phyloP scores from a whole-genome alignment of 441 rosid genomes.

The Raphanus hybrid region DNA sequence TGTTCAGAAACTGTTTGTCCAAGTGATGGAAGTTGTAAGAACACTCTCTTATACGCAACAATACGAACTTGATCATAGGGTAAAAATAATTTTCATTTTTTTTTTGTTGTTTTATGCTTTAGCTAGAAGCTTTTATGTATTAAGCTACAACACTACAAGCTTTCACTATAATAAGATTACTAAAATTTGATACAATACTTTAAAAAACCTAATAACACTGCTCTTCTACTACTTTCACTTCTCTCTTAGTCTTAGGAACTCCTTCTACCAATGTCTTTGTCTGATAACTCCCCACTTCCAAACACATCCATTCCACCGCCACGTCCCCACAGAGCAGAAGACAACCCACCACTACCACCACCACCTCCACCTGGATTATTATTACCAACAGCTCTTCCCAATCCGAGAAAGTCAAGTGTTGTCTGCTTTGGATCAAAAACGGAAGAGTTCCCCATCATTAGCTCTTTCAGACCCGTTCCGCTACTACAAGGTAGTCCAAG shows the following conservation, averaged over 20 bases:
- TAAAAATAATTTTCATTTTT: neutral
- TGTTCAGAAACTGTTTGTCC: conserved; percentile 30
- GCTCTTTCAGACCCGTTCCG: conserved; percentile 75
- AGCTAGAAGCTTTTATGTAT: conserved; percentile 30
- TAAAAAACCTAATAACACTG: conserved; percentile 21
- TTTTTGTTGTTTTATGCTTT: neutral
- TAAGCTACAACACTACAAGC: conserved; percentile 27
- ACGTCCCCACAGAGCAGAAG: conserved; percentile 71
- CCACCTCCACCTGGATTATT: conserved; percentile 23
- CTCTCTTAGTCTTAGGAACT: conserved; percentile 54
- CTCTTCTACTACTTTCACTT: conserved; percentile 21
- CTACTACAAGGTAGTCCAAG: conserved; percentile 67
- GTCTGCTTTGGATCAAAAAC: conserved; percentile 83
- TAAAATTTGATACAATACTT: conserved; percentile 24
- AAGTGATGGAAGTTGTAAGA: neutral
- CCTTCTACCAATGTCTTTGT: conserved; percentile 69
- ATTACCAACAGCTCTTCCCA: conserved; percentile 90
- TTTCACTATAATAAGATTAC: conserved; percentile 24
- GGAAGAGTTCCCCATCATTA: conserved; percentile 86
- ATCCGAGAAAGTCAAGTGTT: conserved; percentile 89
- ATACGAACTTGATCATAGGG: neutral
- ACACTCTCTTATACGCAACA: neutral
- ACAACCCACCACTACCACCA: conserved; percentile 51
- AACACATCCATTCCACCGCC: conserved; percentile 63
- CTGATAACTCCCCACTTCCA: conserved; percentile 62